phyloP scores from a whole-genome alignment of 768 basidiomycete genomes.

The Dendrothele bispora region DNA sequence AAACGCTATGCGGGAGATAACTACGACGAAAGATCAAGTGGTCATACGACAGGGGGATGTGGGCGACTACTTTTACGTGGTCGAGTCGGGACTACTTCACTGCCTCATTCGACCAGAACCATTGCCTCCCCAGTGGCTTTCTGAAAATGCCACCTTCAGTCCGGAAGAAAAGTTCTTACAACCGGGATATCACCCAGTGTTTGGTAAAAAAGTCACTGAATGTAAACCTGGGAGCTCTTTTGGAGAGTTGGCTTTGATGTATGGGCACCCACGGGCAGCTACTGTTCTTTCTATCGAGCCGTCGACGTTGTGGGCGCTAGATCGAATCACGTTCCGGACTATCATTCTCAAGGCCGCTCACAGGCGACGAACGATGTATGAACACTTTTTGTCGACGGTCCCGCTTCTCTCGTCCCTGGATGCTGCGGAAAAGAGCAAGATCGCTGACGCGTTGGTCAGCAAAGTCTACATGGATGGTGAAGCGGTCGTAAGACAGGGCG shows the following conservation, averaged over 20 bases:
- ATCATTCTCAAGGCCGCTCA: constrained; percentile 95
- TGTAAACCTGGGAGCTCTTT: constrained; percentile 86
- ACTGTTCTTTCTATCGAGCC: constrained; percentile 84
- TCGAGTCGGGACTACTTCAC: constrained; percentile 84
- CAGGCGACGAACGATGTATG: constrained; percentile 92
- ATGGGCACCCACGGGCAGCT: constrained; percentile 94
- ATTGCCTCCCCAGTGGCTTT: constrained; percentile 58
- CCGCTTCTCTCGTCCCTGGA: constrained; percentile 84
- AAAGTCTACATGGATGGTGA: constrained; percentile 80
- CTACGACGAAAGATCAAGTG: constrained; percentile 71
- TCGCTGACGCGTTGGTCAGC: constrained; percentile 92
- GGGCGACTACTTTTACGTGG: constrained; percentile 97
- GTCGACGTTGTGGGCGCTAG: constrained; percentile 90
- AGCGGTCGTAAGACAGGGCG: constrained; percentile 88
- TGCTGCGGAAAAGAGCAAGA: constrained; percentile 90
- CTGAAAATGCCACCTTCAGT: constrained; percentile 38
- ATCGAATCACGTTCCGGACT: constrained; percentile 97
- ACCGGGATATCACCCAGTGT: constrained; percentile 65
- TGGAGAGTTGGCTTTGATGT: constrained; percentile 97
- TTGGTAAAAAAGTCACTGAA: constrained; percentile 82
- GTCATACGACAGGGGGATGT: constrained; percentile 97
- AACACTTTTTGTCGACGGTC: constrained; percentile 91
- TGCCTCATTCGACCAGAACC: constrained; percentile 78
- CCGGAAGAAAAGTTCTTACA: constrained; percentile 58
- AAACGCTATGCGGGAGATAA: constrained; percentile 92